Percentiles rank a stretch among this genome's conserved stretches.
phyloP scores from a whole-genome alignment of 2,329 filamentous ascomycete genomes.

The Nakataea oryzae region DNA sequence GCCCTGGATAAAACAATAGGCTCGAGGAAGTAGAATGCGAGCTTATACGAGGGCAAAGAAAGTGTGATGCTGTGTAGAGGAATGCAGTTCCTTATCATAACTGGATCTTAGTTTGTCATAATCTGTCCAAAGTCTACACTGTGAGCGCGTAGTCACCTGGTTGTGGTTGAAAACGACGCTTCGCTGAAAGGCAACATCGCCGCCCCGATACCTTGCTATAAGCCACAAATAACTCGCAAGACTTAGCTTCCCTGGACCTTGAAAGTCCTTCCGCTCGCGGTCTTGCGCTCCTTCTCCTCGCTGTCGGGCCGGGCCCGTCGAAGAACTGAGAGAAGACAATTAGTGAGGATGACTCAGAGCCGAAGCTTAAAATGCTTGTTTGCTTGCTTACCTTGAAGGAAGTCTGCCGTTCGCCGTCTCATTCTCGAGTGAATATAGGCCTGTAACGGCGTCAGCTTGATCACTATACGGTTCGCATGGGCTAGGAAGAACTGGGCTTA shows the following conservation, averaged over 20 bases:
- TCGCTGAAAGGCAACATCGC: background rate
- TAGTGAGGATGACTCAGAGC: too few species aligned
- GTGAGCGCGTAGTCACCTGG: background rate
- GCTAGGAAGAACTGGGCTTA: constrained; percentile 16
- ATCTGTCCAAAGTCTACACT: background rate
- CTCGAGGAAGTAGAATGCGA: background rate
- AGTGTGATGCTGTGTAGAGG: background rate
- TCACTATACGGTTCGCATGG: background rate
- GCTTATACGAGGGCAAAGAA: background rate
- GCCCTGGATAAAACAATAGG: constrained; percentile 31
- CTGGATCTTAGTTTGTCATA: background rate
- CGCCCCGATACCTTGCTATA: background rate
- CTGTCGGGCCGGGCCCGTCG: constrained; percentile 90
- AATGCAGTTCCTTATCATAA: background rate
- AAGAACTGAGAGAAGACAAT: constrained; percentile 52
- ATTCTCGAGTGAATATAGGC: constrained; percentile 98
- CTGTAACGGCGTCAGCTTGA: constrained; percentile 20
- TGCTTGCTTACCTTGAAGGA: constrained; percentile 69
- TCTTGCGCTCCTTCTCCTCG: constrained; percentile 97
- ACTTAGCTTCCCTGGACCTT: constrained; percentile 23
- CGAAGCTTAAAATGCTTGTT: too few species aligned
- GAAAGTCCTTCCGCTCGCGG: constrained; percentile 92
- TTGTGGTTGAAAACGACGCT: background rate
- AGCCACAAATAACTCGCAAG: background rate
- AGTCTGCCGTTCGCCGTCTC: constrained; percentile 94